These are phyloP conservation scores for Arabidopsis arenosa DNA, from an alignment of 345 rosid species.

Conservation along the genomic window DNA sequence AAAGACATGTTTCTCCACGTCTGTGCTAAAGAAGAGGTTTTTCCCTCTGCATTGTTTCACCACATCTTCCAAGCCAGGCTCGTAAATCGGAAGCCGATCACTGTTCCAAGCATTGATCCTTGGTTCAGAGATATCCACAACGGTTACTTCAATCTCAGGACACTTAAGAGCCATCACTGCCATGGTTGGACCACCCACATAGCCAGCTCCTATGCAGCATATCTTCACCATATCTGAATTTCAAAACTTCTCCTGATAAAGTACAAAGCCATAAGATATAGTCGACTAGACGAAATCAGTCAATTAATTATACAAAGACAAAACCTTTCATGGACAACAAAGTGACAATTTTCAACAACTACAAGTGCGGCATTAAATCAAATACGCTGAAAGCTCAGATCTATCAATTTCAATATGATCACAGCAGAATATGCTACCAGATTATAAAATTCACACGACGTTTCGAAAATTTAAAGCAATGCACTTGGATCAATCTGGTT, in stretches of 20 bases:
- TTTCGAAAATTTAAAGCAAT: background rate
- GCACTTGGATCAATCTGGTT: background rate
- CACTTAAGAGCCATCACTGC: slow-evolving; percentile 76
- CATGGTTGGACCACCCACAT: slow-evolving; percentile 84
- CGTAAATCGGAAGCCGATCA: slow-evolving; percentile 70
- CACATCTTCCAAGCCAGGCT: slow-evolving; percentile 70
- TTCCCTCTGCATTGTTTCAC: slow-evolving; percentile 68
- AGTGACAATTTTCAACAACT: slow-evolving; percentile 4
- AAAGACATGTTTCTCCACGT: slow-evolving; percentile 67
- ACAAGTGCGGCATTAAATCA: slow-evolving; percentile 21
- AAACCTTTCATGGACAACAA: slow-evolving; percentile 13
- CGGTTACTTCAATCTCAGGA: slow-evolving; percentile 62
- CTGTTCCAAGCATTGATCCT: slow-evolving; percentile 77
- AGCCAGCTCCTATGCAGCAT: slow-evolving; percentile 80
- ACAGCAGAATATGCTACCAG: background rate
- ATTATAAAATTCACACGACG: background rate
- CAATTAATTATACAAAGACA: background rate
- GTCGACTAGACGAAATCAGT: background rate
- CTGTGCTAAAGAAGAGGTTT: slow-evolving; percentile 68
- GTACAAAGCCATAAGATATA: background rate
- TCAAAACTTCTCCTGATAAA: background rate
- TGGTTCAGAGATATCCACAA: slow-evolving; percentile 64
- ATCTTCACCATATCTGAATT: slow-evolving; percentile 65
- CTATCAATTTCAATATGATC: slow-evolving; percentile 3
- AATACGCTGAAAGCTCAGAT: slow-evolving; percentile 34